Evolutionary conservation across 768 basidiomycete genomes (phyloP), one percentile per base, ranked within the genome.

Genomic region (Lentinula aciculospora): DNA sequence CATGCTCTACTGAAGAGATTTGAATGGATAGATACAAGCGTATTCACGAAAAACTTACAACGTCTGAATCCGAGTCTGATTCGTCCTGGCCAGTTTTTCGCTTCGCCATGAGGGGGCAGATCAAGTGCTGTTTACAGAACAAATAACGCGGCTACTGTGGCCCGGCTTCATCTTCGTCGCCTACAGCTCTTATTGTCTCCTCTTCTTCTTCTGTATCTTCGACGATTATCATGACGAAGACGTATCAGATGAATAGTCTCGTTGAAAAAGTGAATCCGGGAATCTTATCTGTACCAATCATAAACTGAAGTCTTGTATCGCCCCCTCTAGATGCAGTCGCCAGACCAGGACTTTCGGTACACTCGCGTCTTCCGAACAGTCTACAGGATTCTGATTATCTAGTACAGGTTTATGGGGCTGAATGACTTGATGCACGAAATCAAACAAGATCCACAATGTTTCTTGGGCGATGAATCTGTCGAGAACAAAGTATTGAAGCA

Each of bases 361-460:
- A 46, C 42, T 55, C 53, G 59, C 56, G 61, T 53, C 29, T 28
- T 48, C 48, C 42, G 25, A 29, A 17, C n/a, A 17, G 37, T 42
- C 58, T 61, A 63, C 47, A 40, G 36, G 62, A 60, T 34, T 63
- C 59, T 62, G 40, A 61, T 54, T 47, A 39, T 65, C 51, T 61
- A 56, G 56, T 47, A n/a, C 66, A 95, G 94, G 69, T 94, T 92
- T 71, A 98, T 98, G 96, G 94, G 94, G 37, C 77, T 99, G 62
- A 97, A 93, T 62, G 96, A 99, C 72, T 73, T 98, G 63, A 89
- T 92, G 82, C 81, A 82, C 36, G 94, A 96, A 75, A 85, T 95
- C 76, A 87, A 81, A 69, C 81, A 84, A 69, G 87, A 92, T 81
- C 83, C 81, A 51, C 72, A 71, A 48, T 85, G 81, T 49, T 94